Evolutionary conservation across 306 rosid species (phyloP).

Genomic region (Elaeagnus macrophylla): DNA sequence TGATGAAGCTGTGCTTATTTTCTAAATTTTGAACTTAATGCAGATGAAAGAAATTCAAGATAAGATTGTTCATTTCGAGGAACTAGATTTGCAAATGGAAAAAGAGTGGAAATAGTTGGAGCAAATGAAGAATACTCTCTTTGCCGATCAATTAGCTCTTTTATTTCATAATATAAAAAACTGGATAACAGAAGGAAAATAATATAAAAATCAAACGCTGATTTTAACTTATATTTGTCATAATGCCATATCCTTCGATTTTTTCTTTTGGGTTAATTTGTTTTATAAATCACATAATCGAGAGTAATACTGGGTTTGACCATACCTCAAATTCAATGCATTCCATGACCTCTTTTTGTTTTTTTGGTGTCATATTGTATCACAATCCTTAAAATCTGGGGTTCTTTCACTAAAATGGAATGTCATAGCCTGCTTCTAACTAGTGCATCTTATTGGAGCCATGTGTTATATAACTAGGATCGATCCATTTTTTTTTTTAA

Average conservation of each 20-base stretch:
- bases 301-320: no score
- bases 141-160: constrained; percentile 65
- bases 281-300: no score
- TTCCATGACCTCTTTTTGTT: no score
- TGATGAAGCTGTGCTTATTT: not conserved
- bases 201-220: constrained; percentile 36
- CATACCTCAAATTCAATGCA: no score
- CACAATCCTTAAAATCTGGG: no score
- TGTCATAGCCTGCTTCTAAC: no score
- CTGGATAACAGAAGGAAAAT: constrained; percentile 22
- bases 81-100: constrained; percentile 61
- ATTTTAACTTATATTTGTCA: not conserved
- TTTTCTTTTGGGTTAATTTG: not conserved
- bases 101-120: constrained; percentile 65
- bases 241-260: not conserved
- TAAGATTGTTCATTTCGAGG: constrained; percentile 52
- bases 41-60: constrained; percentile 70
- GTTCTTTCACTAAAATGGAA: no score
- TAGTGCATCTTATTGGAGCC: no score
- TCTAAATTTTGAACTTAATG: constrained; percentile 24
- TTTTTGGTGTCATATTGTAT: no score
- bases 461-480: no score
- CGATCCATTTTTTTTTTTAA: no score
- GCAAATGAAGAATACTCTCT: constrained; percentile 57
- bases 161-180: constrained; percentile 32